A percentile compares a stretch with the other conserved stretches of the same genome.
Evolutionary conservation across 345 rosid species (phyloP).

Genomic region (Pugionium dolabratum): DNA sequence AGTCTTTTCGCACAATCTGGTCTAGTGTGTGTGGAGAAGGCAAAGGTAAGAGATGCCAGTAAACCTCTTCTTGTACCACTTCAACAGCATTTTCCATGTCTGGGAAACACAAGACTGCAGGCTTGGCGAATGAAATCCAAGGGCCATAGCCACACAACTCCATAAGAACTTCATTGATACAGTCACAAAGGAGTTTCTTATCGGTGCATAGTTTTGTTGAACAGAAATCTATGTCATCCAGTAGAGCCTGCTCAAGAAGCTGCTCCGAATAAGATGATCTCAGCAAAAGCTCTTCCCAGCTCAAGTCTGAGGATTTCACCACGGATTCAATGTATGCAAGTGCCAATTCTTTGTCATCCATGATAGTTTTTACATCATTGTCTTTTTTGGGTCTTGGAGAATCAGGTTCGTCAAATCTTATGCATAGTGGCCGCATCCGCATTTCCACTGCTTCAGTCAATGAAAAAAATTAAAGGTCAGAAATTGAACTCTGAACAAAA

Average conservation of each 20-base stretch:
- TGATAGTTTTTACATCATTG: conserved; percentile 41
- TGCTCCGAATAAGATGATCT: conserved; percentile 60
- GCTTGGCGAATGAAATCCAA: conserved; percentile 53
- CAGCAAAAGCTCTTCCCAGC: conserved; percentile 69
- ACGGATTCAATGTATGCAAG: conserved; percentile 56
- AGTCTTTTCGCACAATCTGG: conserved; percentile 63
- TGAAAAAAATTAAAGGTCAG: no score
- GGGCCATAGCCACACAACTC: conserved; percentile 58
- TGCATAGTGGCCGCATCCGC: conserved; percentile 52
- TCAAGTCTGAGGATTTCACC: conserved; percentile 53
- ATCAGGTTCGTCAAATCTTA: conserved; percentile 63
- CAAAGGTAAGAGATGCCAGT: no score
- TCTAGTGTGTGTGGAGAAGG: no score
- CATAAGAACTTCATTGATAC: conserved; percentile 19
- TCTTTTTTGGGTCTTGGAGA: conserved; percentile 39
- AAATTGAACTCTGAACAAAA: no score
- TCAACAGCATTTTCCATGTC: conserved; percentile 45
- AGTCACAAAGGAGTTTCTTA: conserved; percentile 63
- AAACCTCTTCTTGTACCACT: conserved; percentile 55
- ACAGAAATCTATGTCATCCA: conserved; percentile 54
- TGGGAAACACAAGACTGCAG: conserved; percentile 47
- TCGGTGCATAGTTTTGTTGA: conserved; percentile 52
- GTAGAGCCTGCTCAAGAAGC: conserved; percentile 61
- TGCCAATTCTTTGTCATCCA: conserved; percentile 52
- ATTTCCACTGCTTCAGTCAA: conserved; percentile 32